phyloP scores from a whole-genome alignment of 129 eudicot genomes.

The Lactuca sativa region DNA sequence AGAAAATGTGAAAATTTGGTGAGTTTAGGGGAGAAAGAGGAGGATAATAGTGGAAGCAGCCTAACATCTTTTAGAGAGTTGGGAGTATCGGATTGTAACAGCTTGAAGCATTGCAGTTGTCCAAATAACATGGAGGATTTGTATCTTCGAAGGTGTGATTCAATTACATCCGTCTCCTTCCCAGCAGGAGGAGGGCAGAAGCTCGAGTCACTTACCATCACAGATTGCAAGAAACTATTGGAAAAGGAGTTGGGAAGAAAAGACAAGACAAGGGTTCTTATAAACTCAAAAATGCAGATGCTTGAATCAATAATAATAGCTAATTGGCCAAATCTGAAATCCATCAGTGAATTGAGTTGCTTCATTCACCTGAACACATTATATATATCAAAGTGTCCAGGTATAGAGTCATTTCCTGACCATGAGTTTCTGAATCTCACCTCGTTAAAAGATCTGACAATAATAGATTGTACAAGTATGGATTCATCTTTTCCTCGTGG shows the following conservation, averaged over 20 bases:
- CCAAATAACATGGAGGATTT: not conserved
- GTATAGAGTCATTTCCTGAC: conserved; percentile 19
- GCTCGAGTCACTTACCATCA: not conserved
- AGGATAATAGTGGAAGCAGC: too few species aligned
- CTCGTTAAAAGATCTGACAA: not conserved
- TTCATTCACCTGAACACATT: conserved; percentile 6
- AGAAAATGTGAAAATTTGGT: too few species aligned
- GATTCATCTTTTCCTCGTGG: not conserved
- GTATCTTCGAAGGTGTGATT: not conserved
- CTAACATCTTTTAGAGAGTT: too few species aligned
- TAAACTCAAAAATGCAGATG: not conserved
- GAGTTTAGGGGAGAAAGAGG: too few species aligned
- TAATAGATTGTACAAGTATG: conserved; percentile 17
- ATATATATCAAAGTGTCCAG: not conserved
- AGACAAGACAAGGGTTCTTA: not conserved
- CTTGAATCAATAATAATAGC: too few species aligned
- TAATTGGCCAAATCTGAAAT: conserved; percentile 1
- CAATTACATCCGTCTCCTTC: too few species aligned
- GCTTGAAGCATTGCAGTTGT: not conserved
- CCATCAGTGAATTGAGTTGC: not conserved
- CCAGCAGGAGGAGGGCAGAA: conserved; percentile 1
- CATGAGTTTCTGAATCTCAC: conserved; percentile 15
- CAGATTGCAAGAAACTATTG: not conserved
- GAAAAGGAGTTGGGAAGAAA: not conserved
- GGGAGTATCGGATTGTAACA: too few species aligned